Base-by-base conservation (phyloP, 495 filamentous ascomycete genomes). In the Peziza echinospora region DNA sequence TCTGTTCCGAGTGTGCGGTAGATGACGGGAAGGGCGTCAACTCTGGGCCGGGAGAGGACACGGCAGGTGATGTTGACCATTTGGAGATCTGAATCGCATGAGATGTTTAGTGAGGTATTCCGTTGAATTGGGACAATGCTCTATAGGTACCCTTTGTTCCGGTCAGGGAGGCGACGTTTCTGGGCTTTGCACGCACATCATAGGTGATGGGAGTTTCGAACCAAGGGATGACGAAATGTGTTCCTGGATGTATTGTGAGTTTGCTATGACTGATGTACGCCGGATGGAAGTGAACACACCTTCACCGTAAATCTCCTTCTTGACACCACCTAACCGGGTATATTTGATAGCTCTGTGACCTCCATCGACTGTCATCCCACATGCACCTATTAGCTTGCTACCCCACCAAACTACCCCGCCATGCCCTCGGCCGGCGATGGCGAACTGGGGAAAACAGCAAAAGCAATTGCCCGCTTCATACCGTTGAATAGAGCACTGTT, bases 1-100 rank as follows among this genome's bases (percentile, higher is more conserved):
- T 97, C 89, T 40, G 77, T 78, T 24, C 89, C 89, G 8, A 97
- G 75, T 1, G 89, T 97, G 41, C 89, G 76, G 69, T 94, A 97
- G 54, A 97, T 96, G 62, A 87, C 82, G 5, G 89, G 89, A 24
- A 97, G 76, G 24, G 86, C 81, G 47, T 82, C 74, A 54, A 96
- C 68, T 28, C 80, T 76, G 49, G 89, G 89, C 60, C 82, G 72
- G 40, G 85, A 93, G 46, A 97, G 83, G 43, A 97, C 89, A 85
- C 89, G 91, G 67, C 89, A 97, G 59, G 91, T 97, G 63, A 97
- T 97, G 72, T 97, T 97, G 62, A 97, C 89, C 89, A 97, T 97
- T 71, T 97, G 89, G 62, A 97, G 67, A 65, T 97, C 89, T 59
- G 11, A 37, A 37, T 5, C 19, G 21, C 41, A 16, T 21, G 43